Evolutionary conservation across 202 grass and related monocot species (phyloP), one percentile per base, ranked within the genome.

Genomic region (Zizania palustris): DNA sequence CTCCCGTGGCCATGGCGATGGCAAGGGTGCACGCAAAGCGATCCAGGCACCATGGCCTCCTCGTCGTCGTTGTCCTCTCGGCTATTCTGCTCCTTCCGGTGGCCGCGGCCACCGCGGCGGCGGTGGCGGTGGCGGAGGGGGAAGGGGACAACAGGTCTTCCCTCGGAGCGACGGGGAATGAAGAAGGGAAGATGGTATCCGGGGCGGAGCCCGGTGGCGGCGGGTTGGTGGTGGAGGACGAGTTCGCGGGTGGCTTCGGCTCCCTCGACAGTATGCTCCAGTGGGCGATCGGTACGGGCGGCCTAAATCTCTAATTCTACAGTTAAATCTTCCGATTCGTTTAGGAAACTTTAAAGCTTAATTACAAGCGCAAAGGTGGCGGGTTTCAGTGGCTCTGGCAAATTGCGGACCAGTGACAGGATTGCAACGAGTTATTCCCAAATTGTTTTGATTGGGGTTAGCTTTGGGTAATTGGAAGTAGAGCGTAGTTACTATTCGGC

Each of bases 181-280:
- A 53, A 35, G 59, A 65, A 65, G 65, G n/a, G 22, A 22, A 80
- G 50, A 50, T 76, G 67, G 19, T 75, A 12, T 65, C 59, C 0
- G 86, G 75, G 43, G 16, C 42, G 21, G 82, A 45, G 11, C 21
- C 69, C 6, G 22, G 34, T 9, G 77, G 50, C 8, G 77, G 53
- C 0, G 82, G 38, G 0, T 72, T 44, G 0, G 60, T 85, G 40
- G 86, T 74, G 86, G 89, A 88, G 51, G 87, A 90, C 48, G 89
- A 95, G 78, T 85, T 95, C 15, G 82, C 72, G 19, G 91, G 91
- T 3, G 89, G 91, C 5, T 98, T 98, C 74, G 88, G 85, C 77
- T 92, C 91, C 74, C 79, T 98, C 58, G 96, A 98, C 63, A 89
- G 89, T 82, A 98, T 98, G 89, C 81, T 98, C 45, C 89, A 95